These are phyloP conservation scores for Harringtonia lauricola DNA, from an alignment of 2,329 filamentous ascomycete genomes.

Conservation along the genomic window DNA sequence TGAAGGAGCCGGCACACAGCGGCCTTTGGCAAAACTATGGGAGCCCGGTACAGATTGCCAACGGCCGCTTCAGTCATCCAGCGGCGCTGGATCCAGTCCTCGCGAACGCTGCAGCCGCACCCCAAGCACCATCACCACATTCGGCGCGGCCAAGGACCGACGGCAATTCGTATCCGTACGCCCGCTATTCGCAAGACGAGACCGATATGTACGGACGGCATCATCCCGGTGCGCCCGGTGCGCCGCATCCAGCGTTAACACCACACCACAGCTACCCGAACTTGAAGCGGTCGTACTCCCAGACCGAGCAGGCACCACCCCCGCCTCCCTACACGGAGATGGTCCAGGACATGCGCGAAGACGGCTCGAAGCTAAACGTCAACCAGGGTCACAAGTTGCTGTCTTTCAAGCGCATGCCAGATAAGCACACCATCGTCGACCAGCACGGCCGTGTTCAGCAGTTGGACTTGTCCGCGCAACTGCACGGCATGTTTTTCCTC, in stretches of 20 bases:
- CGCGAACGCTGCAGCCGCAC: slow-evolving; percentile 19
- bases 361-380: slow-evolving; percentile 43
- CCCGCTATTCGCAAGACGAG: slow-evolving; percentile 44
- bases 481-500: slow-evolving; percentile 83
- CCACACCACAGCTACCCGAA: slow-evolving; percentile 42
- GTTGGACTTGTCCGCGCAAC: slow-evolving; percentile 57
- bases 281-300: slow-evolving; percentile 47
- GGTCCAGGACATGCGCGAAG: slow-evolving; percentile 48
- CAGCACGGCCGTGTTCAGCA: slow-evolving; percentile 48
- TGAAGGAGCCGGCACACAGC: slow-evolving; percentile 49
- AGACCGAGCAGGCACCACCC: slow-evolving; percentile 30
- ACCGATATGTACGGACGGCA: slow-evolving; percentile 42
- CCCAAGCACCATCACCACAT: slow-evolving; percentile 29
- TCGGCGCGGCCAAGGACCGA: slow-evolving; percentile 37
- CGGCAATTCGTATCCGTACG: slow-evolving; percentile 39
- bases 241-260: slow-evolving; percentile 27
- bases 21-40: slow-evolving; percentile 49
- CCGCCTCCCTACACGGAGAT: slow-evolving; percentile 45
- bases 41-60: slow-evolving; percentile 40
- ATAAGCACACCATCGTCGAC: slow-evolving; percentile 50
- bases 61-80: slow-evolving; percentile 32
- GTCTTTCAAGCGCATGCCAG: slow-evolving; percentile 44
- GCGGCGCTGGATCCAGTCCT: slow-evolving; percentile 36
- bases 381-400: slow-evolving; percentile 52
- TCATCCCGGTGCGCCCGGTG: slow-evolving; percentile 6